phyloP scores from a whole-genome alignment of 2,329 filamentous ascomycete species.

The Neoarthrinium moseri region DNA sequence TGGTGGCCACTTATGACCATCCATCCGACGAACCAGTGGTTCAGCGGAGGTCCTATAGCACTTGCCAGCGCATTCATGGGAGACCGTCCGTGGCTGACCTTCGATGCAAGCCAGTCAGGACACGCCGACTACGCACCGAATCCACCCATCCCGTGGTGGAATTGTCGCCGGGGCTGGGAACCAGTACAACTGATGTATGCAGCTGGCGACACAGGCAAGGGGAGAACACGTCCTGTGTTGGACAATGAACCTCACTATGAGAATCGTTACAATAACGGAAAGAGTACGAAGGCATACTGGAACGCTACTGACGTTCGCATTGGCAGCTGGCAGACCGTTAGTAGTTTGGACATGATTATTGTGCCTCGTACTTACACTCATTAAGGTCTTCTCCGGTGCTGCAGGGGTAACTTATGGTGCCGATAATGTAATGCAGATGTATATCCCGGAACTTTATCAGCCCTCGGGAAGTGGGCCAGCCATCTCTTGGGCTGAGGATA shows the following conservation, averaged over 20 bases:
- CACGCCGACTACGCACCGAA: conserved; percentile 19
- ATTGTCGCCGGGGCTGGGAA: conserved; percentile 14
- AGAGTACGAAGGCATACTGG: conserved; percentile 13
- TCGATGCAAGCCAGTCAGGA: conserved; percentile 19
- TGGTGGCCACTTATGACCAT: conserved; percentile 18
- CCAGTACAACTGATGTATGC: conserved; percentile 18
- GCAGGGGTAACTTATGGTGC: conserved; percentile 18
- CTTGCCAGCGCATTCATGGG: conserved; percentile 16
- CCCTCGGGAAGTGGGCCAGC: conserved; percentile 15
- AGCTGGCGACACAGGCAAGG: conserved; percentile 9
- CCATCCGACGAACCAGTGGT: conserved; percentile 21
- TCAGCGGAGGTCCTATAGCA: conserved; percentile 15
- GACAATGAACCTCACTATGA: conserved; percentile 21
- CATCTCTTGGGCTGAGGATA: conserved; percentile 13
- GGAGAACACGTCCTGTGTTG: conserved; percentile 14
- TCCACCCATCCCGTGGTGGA: conserved; percentile 18
- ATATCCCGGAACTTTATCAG: conserved; percentile 13
- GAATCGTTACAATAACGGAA: conserved; percentile 16
- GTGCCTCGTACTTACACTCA: background rate
- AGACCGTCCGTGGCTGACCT: conserved; percentile 17
- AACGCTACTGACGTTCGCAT: conserved; percentile 17
- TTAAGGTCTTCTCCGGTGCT: conserved; percentile 15
- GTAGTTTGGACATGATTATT: background rate
- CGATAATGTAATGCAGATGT: conserved; percentile 18
- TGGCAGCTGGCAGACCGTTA: conserved; percentile 17